Evolutionary conservation across 139 green algal species (phyloP).

Genomic region (Nannochloris sp.): DNA sequence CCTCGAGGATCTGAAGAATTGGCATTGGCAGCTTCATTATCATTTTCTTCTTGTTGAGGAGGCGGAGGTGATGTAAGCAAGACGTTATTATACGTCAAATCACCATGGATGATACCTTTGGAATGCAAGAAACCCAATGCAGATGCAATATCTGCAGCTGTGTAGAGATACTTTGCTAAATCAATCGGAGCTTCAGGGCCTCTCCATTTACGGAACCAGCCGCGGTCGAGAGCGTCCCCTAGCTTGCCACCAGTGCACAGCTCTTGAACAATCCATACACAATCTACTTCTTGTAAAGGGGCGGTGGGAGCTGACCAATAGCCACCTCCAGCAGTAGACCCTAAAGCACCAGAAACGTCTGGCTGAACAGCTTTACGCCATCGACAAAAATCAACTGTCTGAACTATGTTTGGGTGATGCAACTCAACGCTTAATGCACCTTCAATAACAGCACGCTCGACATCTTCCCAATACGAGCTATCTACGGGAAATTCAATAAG

Average conservation of each 20-base stretch:
- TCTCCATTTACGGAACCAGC: neutral
- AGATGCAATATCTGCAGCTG: neutral
- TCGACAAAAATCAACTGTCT: neutral
- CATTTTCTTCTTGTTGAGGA: no score
- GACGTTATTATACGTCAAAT: neutral
- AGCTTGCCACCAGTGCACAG: neutral
- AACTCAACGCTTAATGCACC: neutral
- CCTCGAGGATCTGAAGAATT: neutral
- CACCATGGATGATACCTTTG: neutral
- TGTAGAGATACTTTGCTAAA: neutral
- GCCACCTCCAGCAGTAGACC: no score
- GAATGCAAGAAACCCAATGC: neutral
- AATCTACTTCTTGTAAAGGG: no score
- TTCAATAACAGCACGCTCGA: neutral
- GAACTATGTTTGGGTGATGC: neutral
- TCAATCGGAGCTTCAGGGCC: neutral
- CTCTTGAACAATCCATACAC: conserved; percentile 1
- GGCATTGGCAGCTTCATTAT: no score
- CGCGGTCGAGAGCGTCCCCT: neutral
- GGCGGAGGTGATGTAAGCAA: neutral
- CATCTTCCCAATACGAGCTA: no score
- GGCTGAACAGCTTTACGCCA: no score
- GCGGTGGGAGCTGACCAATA: no score
- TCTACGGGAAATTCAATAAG: neutral
- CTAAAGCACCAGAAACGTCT: no score